Conservation (phyloP, 495 filamentous ascomycete species). For the Penicillium soppii region DNA sequence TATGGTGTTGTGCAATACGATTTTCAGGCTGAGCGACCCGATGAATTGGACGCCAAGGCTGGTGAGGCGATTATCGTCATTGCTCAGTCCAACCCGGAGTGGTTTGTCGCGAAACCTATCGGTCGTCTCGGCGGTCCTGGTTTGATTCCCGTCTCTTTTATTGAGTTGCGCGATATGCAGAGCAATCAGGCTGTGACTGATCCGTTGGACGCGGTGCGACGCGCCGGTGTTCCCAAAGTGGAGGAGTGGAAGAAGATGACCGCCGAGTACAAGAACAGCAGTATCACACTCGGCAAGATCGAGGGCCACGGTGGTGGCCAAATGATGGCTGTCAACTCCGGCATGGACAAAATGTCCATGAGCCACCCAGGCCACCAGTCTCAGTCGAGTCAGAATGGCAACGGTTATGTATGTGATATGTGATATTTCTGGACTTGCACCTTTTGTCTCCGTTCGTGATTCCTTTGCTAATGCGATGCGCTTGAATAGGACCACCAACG, state of each 20-base stretch:
- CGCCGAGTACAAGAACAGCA: conserved; percentile 98
- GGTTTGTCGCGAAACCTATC: conserved; percentile 99
- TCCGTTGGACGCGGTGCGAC: conserved; percentile 79
- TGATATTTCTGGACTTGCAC: not conserved
- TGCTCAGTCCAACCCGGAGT: conserved; percentile 98
- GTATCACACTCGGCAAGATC: conserved; percentile 91
- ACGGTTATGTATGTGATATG: conserved; percentile 47
- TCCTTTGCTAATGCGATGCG: not conserved
- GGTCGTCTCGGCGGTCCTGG: conserved; percentile 91
- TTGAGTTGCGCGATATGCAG: conserved; percentile 94
- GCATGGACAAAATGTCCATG: conserved; percentile 80
- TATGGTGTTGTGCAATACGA: conserved; percentile 98
- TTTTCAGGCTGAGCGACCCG: conserved; percentile 90
- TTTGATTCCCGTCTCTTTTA: conserved; percentile 94
- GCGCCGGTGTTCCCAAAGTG: conserved; percentile 92
- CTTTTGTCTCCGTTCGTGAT: not conserved
- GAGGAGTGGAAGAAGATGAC: conserved; percentile 99
- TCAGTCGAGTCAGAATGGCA: conserved; percentile 43
- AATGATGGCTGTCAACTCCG: conserved; percentile 57
- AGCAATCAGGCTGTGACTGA: conserved; percentile 80
- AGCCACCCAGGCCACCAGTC: conserved; percentile 32
- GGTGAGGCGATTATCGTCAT: conserved; percentile 98
- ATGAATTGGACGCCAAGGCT: conserved; percentile 91
- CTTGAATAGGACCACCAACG: conserved; percentile 43
- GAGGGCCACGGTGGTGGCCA: conserved; percentile 47